Base-by-base conservation (phyloP, 2,329 filamentous ascomycete species). In the Calonectria hawksworthii region DNA sequence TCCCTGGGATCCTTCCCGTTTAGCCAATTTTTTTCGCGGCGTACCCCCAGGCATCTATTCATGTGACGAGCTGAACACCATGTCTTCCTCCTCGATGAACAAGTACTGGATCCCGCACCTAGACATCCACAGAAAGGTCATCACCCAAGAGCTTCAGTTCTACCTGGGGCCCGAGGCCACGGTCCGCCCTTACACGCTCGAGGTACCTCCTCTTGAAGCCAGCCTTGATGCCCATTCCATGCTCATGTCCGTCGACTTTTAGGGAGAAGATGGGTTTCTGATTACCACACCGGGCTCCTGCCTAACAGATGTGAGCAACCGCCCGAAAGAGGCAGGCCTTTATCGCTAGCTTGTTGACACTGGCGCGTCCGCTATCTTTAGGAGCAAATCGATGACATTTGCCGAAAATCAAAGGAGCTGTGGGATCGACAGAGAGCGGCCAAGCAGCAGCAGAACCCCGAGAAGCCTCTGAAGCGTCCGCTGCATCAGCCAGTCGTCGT, bases 341-440 rank as follows among this genome's bases (percentile, higher is more conserved):
- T 50, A 38, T 74, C 67, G 59, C 28, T 71, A 67, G 71, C 70
- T 76, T 81, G 72, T 82, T 79, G 72, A 67, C 32, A n/a, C 59
- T n/a, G 38, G 68, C 65, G 28, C 61, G 54, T 50, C 50, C 32
- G 14, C 41, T 9, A 38, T 63, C 34, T 28, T 79, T 61, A 92
- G 90, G 90, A 92, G 83, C 90, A 92, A 86, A 92, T 92, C 76
- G 90, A 92, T 80, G 90, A 92, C 78, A 91, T 92, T 70, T 92
- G 90, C 82, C 83, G 86, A 75, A 92, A 92, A 82, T 92, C 90
- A 44, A 90, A 87, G 75, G 89, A 91, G 70, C 85, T 90, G 75
- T 92, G 90, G 90, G 89, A 92, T 76, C 80, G 79, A 77, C 89
- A 92, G 82, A 89, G 88, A 21, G 89, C 89, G 18, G 89, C 89